Percentiles rank a stretch among this genome's conserved stretches.
Conservation (phyloP, 176 grass and related monocot genomes). For the Rhipidocladum racemiflorum region DNA sequence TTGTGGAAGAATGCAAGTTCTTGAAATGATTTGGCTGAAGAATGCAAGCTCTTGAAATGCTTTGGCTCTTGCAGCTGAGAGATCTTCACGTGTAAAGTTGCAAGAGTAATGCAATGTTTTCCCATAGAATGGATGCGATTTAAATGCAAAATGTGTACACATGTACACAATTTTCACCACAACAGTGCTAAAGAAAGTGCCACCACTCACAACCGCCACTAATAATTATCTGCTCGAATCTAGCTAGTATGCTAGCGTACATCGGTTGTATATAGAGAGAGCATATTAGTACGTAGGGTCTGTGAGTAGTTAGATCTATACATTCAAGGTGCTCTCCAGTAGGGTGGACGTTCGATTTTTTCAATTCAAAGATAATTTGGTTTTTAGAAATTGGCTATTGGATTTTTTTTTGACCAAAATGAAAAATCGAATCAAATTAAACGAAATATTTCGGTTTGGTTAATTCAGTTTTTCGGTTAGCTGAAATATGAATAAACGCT, state of each 20-base stretch:
- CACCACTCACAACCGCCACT: neutral
- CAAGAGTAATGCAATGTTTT: neutral
- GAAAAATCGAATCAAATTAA: too few relatives aligned
- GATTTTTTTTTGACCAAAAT: too few relatives aligned
- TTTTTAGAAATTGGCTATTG: too few relatives aligned
- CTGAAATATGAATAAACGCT: too few relatives aligned
- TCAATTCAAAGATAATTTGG: too few relatives aligned
- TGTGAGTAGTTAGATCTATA: neutral
- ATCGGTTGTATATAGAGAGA: neutral
- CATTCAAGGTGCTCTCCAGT: too few relatives aligned
- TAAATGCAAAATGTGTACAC: neutral
- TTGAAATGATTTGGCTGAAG: neutral
- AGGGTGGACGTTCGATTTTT: too few relatives aligned
- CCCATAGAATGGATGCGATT: neutral
- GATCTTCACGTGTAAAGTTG: neutral
- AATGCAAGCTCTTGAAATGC: neutral
- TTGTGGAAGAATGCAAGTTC: conserved; percentile 12
- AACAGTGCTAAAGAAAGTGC: neutral
- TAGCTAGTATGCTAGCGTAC: neutral
- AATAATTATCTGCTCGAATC: neutral
- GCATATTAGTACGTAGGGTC: neutral
- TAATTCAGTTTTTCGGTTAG: too few relatives aligned
- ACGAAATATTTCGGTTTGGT: too few relatives aligned
- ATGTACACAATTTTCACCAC: neutral
- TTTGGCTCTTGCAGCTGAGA: neutral